These are phyloP conservation scores for Zanthoxylum bungeanum DNA, from an alignment of 345 rosid species.

Conservation along the genomic window DNA sequence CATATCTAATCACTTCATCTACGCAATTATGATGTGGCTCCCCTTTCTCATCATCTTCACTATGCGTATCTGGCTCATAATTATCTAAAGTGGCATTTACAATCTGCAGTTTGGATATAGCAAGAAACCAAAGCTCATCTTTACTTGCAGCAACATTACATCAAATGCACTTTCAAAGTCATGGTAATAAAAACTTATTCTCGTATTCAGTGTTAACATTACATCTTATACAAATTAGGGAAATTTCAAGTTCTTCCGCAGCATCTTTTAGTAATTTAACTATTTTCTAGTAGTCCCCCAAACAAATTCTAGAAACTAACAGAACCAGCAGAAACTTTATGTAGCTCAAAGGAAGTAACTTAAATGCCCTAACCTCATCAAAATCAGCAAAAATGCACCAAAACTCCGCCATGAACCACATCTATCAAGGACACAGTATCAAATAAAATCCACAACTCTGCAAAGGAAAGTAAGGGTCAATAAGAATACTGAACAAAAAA, in stretches of 20 bases:
- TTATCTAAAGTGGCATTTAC: constrained; percentile 75
- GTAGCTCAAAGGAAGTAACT: too few species aligned
- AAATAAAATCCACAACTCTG: constrained; percentile 2
- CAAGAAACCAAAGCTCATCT: not conserved
- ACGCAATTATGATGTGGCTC: too few species aligned
- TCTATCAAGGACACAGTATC: constrained; percentile 40
- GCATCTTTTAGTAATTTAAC: too few species aligned
- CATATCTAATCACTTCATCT: too few species aligned
- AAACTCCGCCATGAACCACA: constrained; percentile 88
- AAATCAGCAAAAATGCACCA: constrained; percentile 66
- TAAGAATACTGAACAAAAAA: too few species aligned
- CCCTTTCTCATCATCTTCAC: constrained; percentile 47
- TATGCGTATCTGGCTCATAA: constrained; percentile 51
- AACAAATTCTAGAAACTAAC: too few species aligned
- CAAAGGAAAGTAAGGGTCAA: not conserved
- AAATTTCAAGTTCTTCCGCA: too few species aligned
- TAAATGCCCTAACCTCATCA: too few species aligned
- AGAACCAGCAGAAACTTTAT: too few species aligned
- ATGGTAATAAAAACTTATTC: not conserved
- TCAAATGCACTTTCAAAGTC: too few species aligned
- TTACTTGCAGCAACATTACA: too few species aligned
- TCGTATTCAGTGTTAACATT: not conserved
- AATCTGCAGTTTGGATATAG: constrained; percentile 43
- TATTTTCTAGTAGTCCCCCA: too few species aligned
- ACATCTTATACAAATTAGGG: not conserved